Evolutionary conservation across 371 early-diverging fungal species (phyloP), one percentile per base, ranked within the genome.

Genomic region (Syncephalastrum monosporum): DNA sequence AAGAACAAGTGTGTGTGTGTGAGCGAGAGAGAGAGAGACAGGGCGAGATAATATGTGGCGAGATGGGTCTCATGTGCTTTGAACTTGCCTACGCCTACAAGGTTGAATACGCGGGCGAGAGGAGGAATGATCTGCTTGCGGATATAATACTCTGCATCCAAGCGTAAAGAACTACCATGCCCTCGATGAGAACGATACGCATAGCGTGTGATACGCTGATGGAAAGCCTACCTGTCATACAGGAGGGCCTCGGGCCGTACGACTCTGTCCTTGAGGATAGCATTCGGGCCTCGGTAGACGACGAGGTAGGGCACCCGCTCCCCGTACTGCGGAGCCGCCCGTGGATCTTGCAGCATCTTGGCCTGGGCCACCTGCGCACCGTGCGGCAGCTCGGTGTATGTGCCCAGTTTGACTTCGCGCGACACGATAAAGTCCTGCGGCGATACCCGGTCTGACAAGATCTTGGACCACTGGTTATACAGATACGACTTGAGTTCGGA

Each of bases 261-360:
- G 3, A 87, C 86, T 38, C 82, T 82, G 55, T 93, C 93, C 13
- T 82, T 79, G 10, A 93, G 64, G n/a, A 83, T 76, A 6, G 82
- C 76, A 12, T 82, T 76, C 0, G 86, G 85, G 0, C 85, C 88
- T 3, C 83, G 77, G 56, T 88, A 74, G 0, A 88, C 85, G 0
- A 96, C 91, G 1, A 95, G 82, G 52, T 90, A 95, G 0, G 97
- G 93, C 2, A 94, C 91, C 3, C 97, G 84, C 58, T 95, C 93
- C 3, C 91, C 91, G 59, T 91, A 84, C 55, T 92, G 88, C 1
- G 95, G 94, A 58, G 87, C 91, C 0, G 89, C 75, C 0, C 91
- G 74, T 7, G 72, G 75, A 63, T 93, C 92, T 5, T 55, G 14
- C n/a, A 75, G 65, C 85, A 93, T 91, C 43, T 74, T 69, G 17